Evolutionary conservation across 2,329 filamentous ascomycete genomes (phyloP).

Genomic region (Hypoxylon sp.): DNA sequence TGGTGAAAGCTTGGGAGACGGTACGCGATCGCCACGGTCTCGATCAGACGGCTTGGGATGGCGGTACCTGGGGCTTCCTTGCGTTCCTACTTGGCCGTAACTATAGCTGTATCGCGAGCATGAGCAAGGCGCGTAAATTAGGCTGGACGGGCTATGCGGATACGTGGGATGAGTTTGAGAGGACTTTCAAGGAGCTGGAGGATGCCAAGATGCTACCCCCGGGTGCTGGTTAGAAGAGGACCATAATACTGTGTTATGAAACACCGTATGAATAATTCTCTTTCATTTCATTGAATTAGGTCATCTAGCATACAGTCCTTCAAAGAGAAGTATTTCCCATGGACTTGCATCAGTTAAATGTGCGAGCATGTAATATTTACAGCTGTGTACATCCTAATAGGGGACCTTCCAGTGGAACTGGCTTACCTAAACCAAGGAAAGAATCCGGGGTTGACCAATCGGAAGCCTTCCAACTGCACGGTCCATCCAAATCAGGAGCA

Average conservation of each 20-base stretch:
- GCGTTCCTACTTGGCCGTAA: conserved; percentile 61
- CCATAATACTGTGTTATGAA: background rate
- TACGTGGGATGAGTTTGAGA: conserved; percentile 52
- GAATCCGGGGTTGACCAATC: conserved; percentile 20
- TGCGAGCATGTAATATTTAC: too few species aligned
- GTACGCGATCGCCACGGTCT: conserved; percentile 58
- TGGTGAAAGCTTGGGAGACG: conserved; percentile 58
- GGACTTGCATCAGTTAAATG: too few species aligned
- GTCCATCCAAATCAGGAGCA: background rate
- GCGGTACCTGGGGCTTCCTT: conserved; percentile 61
- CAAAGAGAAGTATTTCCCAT: too few species aligned
- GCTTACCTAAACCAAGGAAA: too few species aligned
- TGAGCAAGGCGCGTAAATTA: conserved; percentile 61
- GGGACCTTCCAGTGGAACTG: too few species aligned
- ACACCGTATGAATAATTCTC: too few species aligned
- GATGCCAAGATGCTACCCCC: conserved; percentile 47
- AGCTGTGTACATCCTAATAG: too few species aligned
- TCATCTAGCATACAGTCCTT: too few species aligned
- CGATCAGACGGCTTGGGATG: conserved; percentile 57
- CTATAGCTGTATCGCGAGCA: conserved; percentile 58
- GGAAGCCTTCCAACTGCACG: background rate
- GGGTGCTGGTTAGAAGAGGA: background rate
- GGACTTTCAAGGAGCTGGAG: conserved; percentile 50
- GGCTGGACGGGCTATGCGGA: conserved; percentile 60
- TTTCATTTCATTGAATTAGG: too few species aligned